Evolutionary conservation across 208 protist genomes (phyloP).

Genomic region (Leishmania aethiopica): DNA sequence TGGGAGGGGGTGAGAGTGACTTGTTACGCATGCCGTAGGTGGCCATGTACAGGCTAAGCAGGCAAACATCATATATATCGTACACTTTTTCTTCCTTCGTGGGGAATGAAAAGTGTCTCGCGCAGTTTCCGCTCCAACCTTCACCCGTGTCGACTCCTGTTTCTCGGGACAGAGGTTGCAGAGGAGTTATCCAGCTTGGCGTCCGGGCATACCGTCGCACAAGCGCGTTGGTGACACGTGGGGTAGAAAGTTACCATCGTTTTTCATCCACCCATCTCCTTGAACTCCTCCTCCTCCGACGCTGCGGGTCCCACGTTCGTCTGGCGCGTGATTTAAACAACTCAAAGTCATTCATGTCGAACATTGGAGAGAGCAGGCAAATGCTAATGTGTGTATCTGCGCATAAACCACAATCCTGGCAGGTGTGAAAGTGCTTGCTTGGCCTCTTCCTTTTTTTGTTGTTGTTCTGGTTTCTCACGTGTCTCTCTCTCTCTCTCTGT

Average conservation of each 20-base stretch:
- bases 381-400: neutral
- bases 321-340: neutral
- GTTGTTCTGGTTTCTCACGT: slow-evolving; percentile 1
- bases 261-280: neutral
- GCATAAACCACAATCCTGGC: neutral
- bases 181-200: neutral
- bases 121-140: neutral
- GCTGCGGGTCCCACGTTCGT: neutral
- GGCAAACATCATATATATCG: neutral
- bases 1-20: neutral
- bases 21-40: neutral
- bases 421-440: slow-evolving; percentile 1
- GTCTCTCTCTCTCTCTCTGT: slow-evolving; percentile 2
- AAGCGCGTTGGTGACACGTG: neutral
- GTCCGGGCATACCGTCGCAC: neutral
- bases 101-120: neutral
- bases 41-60: neutral
- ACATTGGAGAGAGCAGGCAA: neutral
- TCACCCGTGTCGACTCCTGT: neutral
- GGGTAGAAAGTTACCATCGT: neutral
- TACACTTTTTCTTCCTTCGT: neutral
- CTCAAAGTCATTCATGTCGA: neutral
- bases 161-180: neutral
- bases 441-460: slow-evolving; percentile 6
- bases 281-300: neutral